Conservation (phyloP, 2,329 filamentous ascomycete species). For the Fusarium sp. region DNA sequence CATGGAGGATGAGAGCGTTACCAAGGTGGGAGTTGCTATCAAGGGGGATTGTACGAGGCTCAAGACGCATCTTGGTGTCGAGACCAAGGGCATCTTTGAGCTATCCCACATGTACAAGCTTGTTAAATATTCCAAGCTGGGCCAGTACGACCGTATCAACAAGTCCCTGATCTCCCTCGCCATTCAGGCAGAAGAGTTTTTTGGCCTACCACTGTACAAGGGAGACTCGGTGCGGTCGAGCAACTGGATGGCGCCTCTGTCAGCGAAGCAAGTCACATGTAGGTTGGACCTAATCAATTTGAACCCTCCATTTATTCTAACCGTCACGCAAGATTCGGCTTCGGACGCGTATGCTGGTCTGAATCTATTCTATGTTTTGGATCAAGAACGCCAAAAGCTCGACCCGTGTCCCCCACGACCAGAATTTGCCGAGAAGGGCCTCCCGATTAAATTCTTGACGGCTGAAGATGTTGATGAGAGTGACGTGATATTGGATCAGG, state of each 20-base stretch:
- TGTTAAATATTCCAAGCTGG: constrained; percentile 71
- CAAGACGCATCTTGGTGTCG: constrained; percentile 71
- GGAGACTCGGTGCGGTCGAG: constrained; percentile 75
- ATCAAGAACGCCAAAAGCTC: constrained; percentile 74
- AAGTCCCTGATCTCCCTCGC: constrained; percentile 75
- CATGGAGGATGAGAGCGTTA: constrained; percentile 76
- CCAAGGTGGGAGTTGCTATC: constrained; percentile 83
- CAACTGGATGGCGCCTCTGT: constrained; percentile 77
- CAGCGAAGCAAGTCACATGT: constrained; percentile 75
- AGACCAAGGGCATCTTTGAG: constrained; percentile 78
- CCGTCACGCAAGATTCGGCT: constrained; percentile 71
- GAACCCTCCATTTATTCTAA: constrained; percentile 7
- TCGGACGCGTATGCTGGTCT: constrained; percentile 85
- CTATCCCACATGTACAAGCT: constrained; percentile 85
- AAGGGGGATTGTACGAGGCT: constrained; percentile 77
- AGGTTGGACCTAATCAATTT: constrained; percentile 50
- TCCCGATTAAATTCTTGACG: constrained; percentile 68
- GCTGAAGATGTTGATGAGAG: constrained; percentile 43
- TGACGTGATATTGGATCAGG: constrained; percentile 48
- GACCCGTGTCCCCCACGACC: constrained; percentile 79
- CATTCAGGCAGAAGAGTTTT: constrained; percentile 75
- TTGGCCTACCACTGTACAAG: constrained; percentile 82
- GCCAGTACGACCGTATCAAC: constrained; percentile 69
- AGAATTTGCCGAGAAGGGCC: constrained; percentile 72
- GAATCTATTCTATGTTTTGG: constrained; percentile 78